Evolutionary conservation across 164 flowering plant species (phyloP).

Genomic region (Warburgia ugandensis): DNA sequence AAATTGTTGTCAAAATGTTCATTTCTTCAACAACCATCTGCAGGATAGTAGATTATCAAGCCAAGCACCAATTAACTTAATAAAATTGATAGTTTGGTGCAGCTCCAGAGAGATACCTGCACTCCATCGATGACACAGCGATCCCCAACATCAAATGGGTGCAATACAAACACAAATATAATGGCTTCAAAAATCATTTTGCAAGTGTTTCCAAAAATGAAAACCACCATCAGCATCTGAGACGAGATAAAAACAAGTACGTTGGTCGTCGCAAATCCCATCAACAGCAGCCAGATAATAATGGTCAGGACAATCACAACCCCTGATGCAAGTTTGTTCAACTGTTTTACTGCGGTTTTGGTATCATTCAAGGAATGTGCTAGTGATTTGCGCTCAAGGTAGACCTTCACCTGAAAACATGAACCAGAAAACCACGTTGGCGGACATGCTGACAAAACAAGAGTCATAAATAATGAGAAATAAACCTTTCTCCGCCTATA

Average conservation of each 20-base stretch:
- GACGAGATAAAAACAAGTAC: constrained; percentile 35
- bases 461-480: background rate
- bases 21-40: constrained; percentile 71
- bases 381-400: constrained; percentile 35
- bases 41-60: background rate
- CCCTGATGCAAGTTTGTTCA: constrained; percentile 36
- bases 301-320: constrained; percentile 30
- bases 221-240: constrained; percentile 35
- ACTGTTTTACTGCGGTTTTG: constrained; percentile 50
- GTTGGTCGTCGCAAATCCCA: constrained; percentile 39
- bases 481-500: too few species aligned
- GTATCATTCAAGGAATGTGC: constrained; percentile 53
- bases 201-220: constrained; percentile 43
- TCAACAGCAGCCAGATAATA: constrained; percentile 31
- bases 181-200: constrained; percentile 49
- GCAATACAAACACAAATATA: constrained; percentile 55
- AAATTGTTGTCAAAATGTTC: constrained; percentile 54
- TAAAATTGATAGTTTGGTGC: background rate
- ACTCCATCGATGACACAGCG: constrained; percentile 51
- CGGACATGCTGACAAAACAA: background rate
- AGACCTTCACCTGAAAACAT: constrained; percentile 36
- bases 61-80: background rate
- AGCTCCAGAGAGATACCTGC: constrained; percentile 25
- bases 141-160: constrained; percentile 62
- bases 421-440: background rate